Base-by-base conservation (phyloP, 805 yeast genomes). In the Kazachstania martiniae region DNA sequence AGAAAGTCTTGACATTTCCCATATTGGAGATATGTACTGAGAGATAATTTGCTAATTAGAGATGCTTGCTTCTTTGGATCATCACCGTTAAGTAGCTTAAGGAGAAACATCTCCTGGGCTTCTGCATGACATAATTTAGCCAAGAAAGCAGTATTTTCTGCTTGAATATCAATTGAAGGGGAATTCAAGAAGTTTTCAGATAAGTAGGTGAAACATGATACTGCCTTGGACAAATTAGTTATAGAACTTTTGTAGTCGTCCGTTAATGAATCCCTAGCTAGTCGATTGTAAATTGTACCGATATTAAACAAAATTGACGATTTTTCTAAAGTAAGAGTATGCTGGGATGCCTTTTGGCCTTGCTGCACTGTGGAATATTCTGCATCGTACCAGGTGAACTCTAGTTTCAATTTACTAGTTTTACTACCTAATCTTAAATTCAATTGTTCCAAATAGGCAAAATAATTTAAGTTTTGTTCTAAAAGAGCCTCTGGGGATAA, bases 131-230 rank as follows among this genome's bases (percentile, higher is more conserved):
- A 74, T 34, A 87, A 53, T 41, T 68, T 68, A 12, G 66, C 53
- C 31, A 89, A 64, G 22, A 83, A 77, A 26, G 66, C 65, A 8
- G 83, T 72, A 1, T 84, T 74, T 15, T 77, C 72, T 21, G 79
- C 80, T 38, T 69, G 64, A 31, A 87, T 60, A 55, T 89, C 98
- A 4, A 67, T 62, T 4, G 86, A 73, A 1, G 97, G 95, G 0
- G 95, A 89, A 56, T 87, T 91, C 29, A 86, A 59, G 56, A 89
- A 89, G 55, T 80, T 82, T 43, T 81, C 89, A 27, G 77, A 67
- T 17, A 87, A 62, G 43, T 72, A 82, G 38, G 70, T 67, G 47
- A 70, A 80, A 19, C 85, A 68, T 1, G 95, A 93, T 4, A 91
- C 79, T 2, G 95, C 74, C 36, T 74, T 77, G 39, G 84, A 84